Base-by-base conservation (phyloP, 139 green algal species). In the Coccomyxa sp. region DNA sequence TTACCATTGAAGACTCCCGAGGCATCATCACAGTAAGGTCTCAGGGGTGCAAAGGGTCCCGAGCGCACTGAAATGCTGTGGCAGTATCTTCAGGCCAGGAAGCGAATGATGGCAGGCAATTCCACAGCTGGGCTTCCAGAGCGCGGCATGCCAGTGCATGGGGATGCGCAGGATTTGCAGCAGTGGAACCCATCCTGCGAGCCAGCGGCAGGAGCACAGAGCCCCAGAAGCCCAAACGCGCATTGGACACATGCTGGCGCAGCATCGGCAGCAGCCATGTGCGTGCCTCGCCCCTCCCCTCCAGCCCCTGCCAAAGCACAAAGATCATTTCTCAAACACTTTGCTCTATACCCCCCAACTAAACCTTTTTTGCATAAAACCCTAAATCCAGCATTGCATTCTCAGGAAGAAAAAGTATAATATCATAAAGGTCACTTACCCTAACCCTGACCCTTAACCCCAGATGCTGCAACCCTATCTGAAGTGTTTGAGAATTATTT, bases 191-290 rank as follows among this genome's bases (percentile, higher is more conserved):
- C 59, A 98, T 81, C 23, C 45, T 25, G 25, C 84, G 83, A 0
- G 93, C 94, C 57, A 95, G 77, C n/a, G 95, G 95, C 83, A 96
- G 84, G 38, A 98, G 82, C 28, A 88, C 21, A 13, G 67, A 79
- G 60, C 79, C 81, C 95, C 95, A 98, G 83, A 89, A 96, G 12
- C 0, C 86, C 31, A 97, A 82, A 0, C 67, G 79, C 0, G 88
- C 57, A 21, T 89, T 84, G 7, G 82, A 67, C 13, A 95, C 89
- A 81, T 97, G 88, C 32, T 90, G 82, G 3, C 91, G 89, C 82
- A 99, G 80, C 63, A 98, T 84, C 25, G 96, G 96, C 81, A 99
- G 90, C 71, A 98, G 84, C 96, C 96, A 99, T 3, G 95, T 95
- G 58, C 94, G 87, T 0, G 92, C 84, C 84, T 95, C 90, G 12